Percentiles rank a stretch among this genome's conserved stretches.
Conservation (phyloP, 371 early-diverging fungal genomes). For the Scutellospora calospora region DNA sequence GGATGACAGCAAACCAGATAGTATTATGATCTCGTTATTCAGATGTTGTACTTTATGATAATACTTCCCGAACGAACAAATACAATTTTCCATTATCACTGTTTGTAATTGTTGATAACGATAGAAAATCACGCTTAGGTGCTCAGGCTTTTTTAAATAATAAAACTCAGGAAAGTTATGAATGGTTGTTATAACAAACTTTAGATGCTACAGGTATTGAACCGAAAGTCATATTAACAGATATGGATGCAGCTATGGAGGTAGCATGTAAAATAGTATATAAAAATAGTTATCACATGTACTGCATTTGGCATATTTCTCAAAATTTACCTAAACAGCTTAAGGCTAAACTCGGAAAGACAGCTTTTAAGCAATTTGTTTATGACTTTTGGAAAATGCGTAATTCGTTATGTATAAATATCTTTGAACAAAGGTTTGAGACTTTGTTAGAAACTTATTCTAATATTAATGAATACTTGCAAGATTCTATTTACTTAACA, state of each 20-base stretch:
- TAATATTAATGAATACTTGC: background rate
- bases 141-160: conserved; percentile 8
- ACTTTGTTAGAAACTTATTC: background rate
- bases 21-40: background rate
- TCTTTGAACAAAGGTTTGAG: background rate
- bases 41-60: conserved; percentile 7
- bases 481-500: background rate
- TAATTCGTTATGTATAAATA: background rate
- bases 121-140: background rate
- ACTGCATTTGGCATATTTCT: conserved; percentile 5
- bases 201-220: background rate
- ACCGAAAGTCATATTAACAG: background rate
- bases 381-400: background rate
- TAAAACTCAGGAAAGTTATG: conserved; percentile 5
- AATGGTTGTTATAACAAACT: background rate
- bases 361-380: background rate
- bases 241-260: background rate
- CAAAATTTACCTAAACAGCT: background rate
- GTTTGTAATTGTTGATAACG: background rate
- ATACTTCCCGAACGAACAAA: background rate
- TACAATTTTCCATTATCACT: background rate
- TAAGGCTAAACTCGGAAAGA: background rate
- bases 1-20: background rate
- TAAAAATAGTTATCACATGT: background rate
- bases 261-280: background rate